These are phyloP conservation scores for Penicillium sp. DNA, from an alignment of 2,329 filamentous ascomycete genomes.

Conservation along the genomic window DNA sequence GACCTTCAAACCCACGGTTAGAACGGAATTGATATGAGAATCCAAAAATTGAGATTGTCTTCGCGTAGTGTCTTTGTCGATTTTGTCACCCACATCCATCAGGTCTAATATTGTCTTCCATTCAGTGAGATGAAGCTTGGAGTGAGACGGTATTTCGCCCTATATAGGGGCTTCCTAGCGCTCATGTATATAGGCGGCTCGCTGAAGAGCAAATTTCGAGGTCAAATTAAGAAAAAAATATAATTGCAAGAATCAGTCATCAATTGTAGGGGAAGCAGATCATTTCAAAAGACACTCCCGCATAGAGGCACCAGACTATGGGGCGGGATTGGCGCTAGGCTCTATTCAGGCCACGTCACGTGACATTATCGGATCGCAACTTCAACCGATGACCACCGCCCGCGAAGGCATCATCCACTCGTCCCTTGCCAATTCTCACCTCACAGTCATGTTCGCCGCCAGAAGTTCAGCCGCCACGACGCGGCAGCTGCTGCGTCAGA, in stretches of 20 bases:
- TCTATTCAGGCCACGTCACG: slow-evolving; percentile 13
- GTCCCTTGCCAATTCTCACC: slow-evolving; percentile 27
- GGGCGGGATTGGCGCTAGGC: slow-evolving; percentile 9
- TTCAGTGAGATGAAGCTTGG: too few relatives aligned
- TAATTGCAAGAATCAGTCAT: too few relatives aligned
- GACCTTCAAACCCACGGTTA: too few relatives aligned
- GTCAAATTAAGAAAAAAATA: not conserved
- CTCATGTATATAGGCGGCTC: too few relatives aligned
- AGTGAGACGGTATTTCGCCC: too few relatives aligned
- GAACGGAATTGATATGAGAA: not conserved
- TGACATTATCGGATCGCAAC: slow-evolving; percentile 17
- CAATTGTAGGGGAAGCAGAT: too few relatives aligned
- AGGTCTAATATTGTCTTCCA: too few relatives aligned
- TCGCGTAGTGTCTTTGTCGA: not conserved
- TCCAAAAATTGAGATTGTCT: not conserved
- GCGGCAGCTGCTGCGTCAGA: slow-evolving; percentile 37
- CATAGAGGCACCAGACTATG: not conserved
- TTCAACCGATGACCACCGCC: slow-evolving; percentile 19
- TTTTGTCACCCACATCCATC: too few relatives aligned
- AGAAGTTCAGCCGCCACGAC: slow-evolving; percentile 35
- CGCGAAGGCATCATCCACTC: slow-evolving; percentile 27
- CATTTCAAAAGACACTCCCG: not conserved
- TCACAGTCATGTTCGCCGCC: slow-evolving; percentile 36
- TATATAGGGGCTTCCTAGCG: too few relatives aligned
- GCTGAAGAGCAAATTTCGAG: too few relatives aligned